Evolutionary conservation across 306 rosid species (phyloP).

Genomic region (Argentina anserina): DNA sequence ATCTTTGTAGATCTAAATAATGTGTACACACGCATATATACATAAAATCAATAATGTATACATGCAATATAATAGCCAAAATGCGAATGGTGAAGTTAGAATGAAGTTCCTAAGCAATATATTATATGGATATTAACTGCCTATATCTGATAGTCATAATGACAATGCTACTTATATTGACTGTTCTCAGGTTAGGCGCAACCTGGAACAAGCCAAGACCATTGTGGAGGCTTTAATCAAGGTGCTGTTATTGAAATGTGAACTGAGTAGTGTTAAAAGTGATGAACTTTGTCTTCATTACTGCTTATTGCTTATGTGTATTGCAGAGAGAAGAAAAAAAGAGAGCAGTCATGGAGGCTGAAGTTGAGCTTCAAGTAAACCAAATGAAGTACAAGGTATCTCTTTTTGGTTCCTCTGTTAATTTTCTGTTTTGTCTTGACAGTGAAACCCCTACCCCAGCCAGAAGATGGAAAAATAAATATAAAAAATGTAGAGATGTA

Average conservation of each 20-base stretch:
- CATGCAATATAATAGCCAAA: neutral
- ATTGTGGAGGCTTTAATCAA: conserved; percentile 80
- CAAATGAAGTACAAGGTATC: conserved; percentile 95
- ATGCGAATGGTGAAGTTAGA: neutral
- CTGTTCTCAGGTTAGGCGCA: conserved; percentile 79
- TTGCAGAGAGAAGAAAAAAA: conserved; percentile 91
- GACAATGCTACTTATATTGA: conserved; percentile 16
- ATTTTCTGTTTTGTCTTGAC: neutral
- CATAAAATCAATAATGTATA: no score
- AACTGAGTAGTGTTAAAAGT: conserved; percentile 5
- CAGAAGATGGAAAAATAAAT: neutral
- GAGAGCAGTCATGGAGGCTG: conserved; percentile 84
- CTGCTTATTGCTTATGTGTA: conserved; percentile 1
- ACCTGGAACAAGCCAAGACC: conserved; percentile 96
- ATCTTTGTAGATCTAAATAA: neutral
- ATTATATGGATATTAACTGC: neutral
- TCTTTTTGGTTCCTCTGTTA: neutral
- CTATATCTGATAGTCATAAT: neutral
- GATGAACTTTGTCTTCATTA: neutral
- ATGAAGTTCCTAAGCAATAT: neutral
- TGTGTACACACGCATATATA: neutral
- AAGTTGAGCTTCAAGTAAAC: conserved; percentile 85
- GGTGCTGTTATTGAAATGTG: conserved; percentile 44
- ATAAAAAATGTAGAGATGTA: no score
- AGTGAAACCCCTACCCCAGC: neutral